Evolutionary conservation across 148 eudicot species (phyloP).

Genomic region (Fagopyrum esculentum): DNA sequence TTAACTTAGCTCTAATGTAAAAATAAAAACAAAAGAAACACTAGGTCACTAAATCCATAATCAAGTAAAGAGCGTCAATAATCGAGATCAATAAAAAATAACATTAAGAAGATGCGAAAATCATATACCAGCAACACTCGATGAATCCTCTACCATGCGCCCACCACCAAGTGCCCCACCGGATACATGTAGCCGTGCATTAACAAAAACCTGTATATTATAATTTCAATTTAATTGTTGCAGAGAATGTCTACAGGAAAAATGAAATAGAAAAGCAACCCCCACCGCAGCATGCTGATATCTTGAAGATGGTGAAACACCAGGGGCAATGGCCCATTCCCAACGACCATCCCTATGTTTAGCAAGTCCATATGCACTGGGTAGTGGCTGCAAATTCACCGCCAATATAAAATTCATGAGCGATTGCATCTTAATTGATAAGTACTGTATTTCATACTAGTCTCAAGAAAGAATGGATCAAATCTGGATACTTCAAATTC

Average conservation of each 20-base stretch:
- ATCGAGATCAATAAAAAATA: neutral
- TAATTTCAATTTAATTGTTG: neutral
- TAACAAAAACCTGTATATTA: constrained; percentile 59
- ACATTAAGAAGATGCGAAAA: neutral
- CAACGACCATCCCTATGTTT: constrained; percentile 99
- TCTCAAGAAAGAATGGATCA: neutral
- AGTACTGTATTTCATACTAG: neutral
- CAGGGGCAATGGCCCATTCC: constrained; percentile 99
- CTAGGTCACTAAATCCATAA: neutral
- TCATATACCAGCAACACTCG: constrained; percentile 66
- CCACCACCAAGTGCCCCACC: constrained; percentile 94
- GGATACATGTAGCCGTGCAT: constrained; percentile 87
- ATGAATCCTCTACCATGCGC: constrained; percentile 87
- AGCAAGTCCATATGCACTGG: constrained; percentile 99
- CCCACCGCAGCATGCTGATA: constrained; percentile 99
- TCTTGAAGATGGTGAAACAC: constrained; percentile 96
- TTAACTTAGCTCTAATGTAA: neutral
- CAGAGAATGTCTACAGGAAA: neutral
- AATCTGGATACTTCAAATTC: neutral
- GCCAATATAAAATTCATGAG: neutral
- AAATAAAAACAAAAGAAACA: neutral
- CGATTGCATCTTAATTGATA: neutral
- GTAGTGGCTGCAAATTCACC: constrained; percentile 53
- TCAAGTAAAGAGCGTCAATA: neutral
- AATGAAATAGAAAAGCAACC: neutral